These are phyloP conservation scores for Pichia insulana DNA, from an alignment of 805 yeast genomes.

Conservation along the genomic window DNA sequence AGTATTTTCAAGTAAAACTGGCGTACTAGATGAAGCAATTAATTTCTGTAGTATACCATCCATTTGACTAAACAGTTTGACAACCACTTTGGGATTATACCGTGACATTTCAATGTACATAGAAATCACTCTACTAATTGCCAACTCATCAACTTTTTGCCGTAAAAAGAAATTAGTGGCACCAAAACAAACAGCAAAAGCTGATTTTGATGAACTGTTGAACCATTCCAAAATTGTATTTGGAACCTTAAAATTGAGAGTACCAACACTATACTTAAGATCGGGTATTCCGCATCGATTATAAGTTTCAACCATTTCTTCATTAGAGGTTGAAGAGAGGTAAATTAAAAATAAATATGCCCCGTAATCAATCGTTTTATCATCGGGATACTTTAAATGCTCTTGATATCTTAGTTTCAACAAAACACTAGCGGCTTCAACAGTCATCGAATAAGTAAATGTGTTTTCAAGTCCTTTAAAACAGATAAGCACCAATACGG, in stretches of 20 bases:
- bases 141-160: constrained; percentile 19
- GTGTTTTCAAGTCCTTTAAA: constrained; percentile 54
- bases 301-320: constrained; percentile 27
- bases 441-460: constrained; percentile 42
- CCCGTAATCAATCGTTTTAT: constrained; percentile 13
- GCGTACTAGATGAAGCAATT: constrained; percentile 17
- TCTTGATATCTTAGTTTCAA: constrained; percentile 36
- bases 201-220: constrained; percentile 8
- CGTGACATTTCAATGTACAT: constrained; percentile 13
- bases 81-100: constrained; percentile 11
- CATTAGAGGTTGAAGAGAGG: constrained; percentile 29
- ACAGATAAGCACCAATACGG: constrained; percentile 37
- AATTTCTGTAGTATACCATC: constrained; percentile 17
- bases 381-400: constrained; percentile 9
- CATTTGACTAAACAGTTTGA: constrained; percentile 16
- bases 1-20: constrained; percentile 18
- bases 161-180: constrained; percentile 16
- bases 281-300: constrained; percentile 28
- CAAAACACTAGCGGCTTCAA: constrained; percentile 35
- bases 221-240: constrained; percentile 16
- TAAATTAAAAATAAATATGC: constrained; percentile 26
- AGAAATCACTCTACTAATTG: constrained; percentile 18
- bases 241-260: constrained; percentile 32
- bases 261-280: constrained; percentile 26
- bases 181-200: constrained; percentile 13